Conservation (phyloP, 208 protist genomes). For the Trypanosoma rangeli region DNA sequence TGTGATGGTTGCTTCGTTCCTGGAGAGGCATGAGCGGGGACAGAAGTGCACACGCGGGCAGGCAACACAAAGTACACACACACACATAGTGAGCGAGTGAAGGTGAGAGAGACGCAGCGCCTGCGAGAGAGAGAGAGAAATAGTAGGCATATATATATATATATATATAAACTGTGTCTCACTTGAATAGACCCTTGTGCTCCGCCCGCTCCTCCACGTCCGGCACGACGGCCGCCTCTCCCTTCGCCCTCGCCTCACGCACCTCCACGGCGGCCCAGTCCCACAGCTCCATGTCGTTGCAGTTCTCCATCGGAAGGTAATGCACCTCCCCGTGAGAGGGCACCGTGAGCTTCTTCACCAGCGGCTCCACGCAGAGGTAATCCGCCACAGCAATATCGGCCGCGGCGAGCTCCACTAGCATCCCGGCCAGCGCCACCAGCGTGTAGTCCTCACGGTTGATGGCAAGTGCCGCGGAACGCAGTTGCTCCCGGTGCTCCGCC, state of each 20-base stretch:
- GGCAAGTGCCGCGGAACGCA: conserved; percentile 32
- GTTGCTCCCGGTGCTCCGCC: neutral
- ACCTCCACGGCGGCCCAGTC: conserved; percentile 75
- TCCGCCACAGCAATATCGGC: conserved; percentile 45
- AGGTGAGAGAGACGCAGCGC: no score
- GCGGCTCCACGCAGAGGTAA: conserved; percentile 71
- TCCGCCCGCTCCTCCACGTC: conserved; percentile 67
- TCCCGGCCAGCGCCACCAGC: conserved; percentile 76
- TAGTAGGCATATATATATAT: neutral
- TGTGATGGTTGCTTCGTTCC: no score
- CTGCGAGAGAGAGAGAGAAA: no score
- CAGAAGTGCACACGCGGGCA: no score
- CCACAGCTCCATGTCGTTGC: conserved; percentile 78
- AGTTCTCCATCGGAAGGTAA: conserved; percentile 85
- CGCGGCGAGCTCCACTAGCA: conserved; percentile 72
- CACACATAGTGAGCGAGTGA: no score
- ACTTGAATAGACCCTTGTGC: conserved; percentile 74
- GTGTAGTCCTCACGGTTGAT: conserved; percentile 79
- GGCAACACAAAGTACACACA: no score
- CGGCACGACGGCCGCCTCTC: conserved; percentile 31
- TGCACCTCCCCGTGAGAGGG: conserved; percentile 66
- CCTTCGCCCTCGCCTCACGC: conserved; percentile 30
- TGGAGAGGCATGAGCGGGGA: no score
- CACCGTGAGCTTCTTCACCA: conserved; percentile 81
- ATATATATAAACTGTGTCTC: conserved; percentile 14